A percentile compares a stretch with the other conserved stretches of the same genome.
Conservation (phyloP, 768 basidiomycete genomes). For the Tricholoma flavovirens region DNA sequence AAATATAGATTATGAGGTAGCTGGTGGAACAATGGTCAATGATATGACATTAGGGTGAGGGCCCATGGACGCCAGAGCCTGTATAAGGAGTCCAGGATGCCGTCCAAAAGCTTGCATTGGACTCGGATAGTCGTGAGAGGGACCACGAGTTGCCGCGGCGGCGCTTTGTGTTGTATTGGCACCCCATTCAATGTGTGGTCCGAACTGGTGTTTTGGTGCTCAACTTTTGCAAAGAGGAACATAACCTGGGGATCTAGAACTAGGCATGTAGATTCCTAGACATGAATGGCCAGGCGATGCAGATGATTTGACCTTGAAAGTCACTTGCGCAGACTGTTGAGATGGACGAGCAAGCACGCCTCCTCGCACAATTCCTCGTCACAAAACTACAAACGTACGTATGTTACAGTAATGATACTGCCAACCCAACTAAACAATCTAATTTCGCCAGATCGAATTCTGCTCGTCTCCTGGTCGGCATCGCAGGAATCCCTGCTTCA, state of each 20-base stretch:
- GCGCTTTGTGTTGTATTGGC: no score
- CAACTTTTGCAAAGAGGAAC: no score
- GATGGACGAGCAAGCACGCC: conserved; percentile 37
- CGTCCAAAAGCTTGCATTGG: not conserved
- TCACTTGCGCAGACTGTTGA: no score
- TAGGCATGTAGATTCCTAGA: no score
- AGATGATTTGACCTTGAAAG: no score
- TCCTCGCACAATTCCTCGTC: conserved; percentile 34
- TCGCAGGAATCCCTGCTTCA: conserved; percentile 77
- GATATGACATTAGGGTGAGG: not conserved
- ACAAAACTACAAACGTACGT: conserved; percentile 34
- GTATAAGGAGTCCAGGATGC: not conserved
- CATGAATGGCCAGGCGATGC: no score
- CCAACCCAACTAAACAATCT: not conserved
- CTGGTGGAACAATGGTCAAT: not conserved
- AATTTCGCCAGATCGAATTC: conserved; percentile 26
- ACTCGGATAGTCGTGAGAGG: not conserved
- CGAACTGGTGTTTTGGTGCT: no score
- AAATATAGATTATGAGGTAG: no score
- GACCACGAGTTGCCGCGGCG: no score
- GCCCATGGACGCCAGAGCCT: not conserved
- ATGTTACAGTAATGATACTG: not conserved
- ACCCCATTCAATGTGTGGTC: no score
- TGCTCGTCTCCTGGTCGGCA: conserved; percentile 61
- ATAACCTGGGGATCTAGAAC: no score